These are phyloP conservation scores for Thuja plicata DNA, from an alignment of 83 land plant genomes.

Conservation along the genomic window DNA sequence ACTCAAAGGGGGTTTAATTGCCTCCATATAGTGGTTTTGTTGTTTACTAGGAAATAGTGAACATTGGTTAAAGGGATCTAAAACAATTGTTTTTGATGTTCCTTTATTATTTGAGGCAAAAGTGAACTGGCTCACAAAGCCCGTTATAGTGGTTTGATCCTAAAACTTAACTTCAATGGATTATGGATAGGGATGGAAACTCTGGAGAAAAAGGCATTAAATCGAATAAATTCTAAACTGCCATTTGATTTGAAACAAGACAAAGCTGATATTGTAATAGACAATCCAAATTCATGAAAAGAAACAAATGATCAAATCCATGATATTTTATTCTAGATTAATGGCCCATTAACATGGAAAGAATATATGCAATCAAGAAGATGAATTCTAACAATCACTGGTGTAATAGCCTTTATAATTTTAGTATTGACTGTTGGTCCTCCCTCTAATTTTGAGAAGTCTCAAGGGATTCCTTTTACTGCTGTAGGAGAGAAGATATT, in stretches of 20 bases:
- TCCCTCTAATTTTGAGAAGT: neutral
- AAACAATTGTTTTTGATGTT: constrained; percentile 75
- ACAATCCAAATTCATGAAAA: constrained; percentile 78
- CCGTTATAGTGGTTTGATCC: constrained; percentile 83
- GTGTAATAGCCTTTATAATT: neutral
- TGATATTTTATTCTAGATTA: constrained; percentile 36
- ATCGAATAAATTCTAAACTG: constrained; percentile 74
- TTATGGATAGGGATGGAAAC: constrained; percentile 67
- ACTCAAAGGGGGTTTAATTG: too few species aligned
- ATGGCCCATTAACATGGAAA: constrained; percentile 50
- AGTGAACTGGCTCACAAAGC: constrained; percentile 72
- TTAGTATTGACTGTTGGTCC: neutral
- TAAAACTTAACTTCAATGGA: constrained; percentile 76
- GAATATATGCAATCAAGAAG: constrained; percentile 56
- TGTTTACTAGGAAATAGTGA: constrained; percentile 60
- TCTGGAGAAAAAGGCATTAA: constrained; percentile 71
- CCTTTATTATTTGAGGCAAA: constrained; percentile 92
- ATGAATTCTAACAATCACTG: constrained; percentile 25
- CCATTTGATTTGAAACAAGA: constrained; percentile 69
- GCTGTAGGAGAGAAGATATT: neutral
- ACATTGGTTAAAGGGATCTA: constrained; percentile 78
- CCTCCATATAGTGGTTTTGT: constrained; percentile 76
- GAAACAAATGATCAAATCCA: constrained; percentile 55
- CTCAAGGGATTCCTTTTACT: neutral
- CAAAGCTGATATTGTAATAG: constrained; percentile 80